These are phyloP conservation scores for Talaromyces sp. DNA, from an alignment of 2,329 filamentous ascomycete genomes.

Conservation along the genomic window DNA sequence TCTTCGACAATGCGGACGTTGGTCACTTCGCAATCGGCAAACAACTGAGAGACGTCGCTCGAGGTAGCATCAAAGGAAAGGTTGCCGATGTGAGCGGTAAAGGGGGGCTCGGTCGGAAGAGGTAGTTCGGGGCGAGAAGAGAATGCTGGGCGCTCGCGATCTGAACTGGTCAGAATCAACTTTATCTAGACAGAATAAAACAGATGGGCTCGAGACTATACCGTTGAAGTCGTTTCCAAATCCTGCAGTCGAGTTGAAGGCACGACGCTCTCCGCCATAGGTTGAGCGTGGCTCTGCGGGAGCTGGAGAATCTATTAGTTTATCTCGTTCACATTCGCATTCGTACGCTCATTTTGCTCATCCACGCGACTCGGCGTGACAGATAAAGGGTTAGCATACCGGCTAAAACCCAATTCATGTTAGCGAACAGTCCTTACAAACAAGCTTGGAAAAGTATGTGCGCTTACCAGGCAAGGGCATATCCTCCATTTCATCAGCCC, in stretches of 20 bases:
- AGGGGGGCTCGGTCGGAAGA: slow-evolving; percentile 87
- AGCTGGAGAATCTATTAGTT: slow-evolving; percentile 19
- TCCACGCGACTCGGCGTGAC: not conserved
- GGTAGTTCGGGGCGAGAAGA: slow-evolving; percentile 64
- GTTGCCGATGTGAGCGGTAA: slow-evolving; percentile 93
- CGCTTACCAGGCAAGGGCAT: slow-evolving; percentile 65
- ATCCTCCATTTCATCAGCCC: slow-evolving; percentile 99
- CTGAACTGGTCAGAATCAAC: slow-evolving; percentile 17
- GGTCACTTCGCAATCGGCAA: slow-evolving; percentile 75
- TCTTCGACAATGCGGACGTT: slow-evolving; percentile 97
- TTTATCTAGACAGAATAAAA: not conserved
- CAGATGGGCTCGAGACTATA: slow-evolving; percentile 16
- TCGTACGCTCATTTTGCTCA: too few species aligned
- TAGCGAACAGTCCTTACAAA: slow-evolving; percentile 9
- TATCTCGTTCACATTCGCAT: not conserved
- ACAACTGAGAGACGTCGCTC: slow-evolving; percentile 79
- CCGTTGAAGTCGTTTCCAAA: slow-evolving; percentile 36
- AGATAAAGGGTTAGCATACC: slow-evolving; percentile 21
- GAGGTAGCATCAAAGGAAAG: slow-evolving; percentile 89
- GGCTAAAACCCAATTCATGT: slow-evolving; percentile 20
- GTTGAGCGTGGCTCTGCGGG: slow-evolving; percentile 39
- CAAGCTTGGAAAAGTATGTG: not conserved
- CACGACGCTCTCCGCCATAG: slow-evolving; percentile 48
- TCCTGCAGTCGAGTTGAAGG: slow-evolving; percentile 38
- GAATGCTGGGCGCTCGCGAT: slow-evolving; percentile 37